Conservation (phyloP, 768 basidiomycete species). For the Mycena olivaceomarginata region DNA sequence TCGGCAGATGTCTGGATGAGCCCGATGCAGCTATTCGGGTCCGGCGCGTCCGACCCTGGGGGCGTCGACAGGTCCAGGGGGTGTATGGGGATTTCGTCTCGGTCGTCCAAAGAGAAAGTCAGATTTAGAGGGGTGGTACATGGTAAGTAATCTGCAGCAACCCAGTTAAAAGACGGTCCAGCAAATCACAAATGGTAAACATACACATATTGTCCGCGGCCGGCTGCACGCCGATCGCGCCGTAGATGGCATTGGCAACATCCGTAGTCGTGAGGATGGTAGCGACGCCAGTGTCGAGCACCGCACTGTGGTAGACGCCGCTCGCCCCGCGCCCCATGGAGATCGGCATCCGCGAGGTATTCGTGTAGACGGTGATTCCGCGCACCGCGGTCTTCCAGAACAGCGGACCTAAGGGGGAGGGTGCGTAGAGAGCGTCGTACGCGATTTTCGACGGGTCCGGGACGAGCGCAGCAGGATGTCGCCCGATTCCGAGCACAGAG, state of each 20-base stretch:
- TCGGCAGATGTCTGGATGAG: conserved; percentile 77
- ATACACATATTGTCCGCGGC: conserved; percentile 79
- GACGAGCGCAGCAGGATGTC: conserved; percentile 74
- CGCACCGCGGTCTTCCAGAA: conserved; percentile 80
- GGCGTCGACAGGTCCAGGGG: conserved; percentile 83
- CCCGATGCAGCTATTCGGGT: conserved; percentile 73
- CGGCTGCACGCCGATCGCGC: conserved; percentile 77
- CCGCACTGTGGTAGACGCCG: conserved; percentile 72
- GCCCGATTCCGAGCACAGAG: conserved; percentile 80
- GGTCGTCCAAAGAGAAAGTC: conserved; percentile 78
- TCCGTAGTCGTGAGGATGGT: conserved; percentile 75
- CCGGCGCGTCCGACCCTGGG: conserved; percentile 63
- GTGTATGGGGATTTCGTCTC: conserved; percentile 76
- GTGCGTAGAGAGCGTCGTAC: conserved; percentile 64
- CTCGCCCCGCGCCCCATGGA: conserved; percentile 51
- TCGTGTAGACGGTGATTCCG: conserved; percentile 75
- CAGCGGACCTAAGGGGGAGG: conserved; percentile 65
- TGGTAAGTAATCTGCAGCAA: conserved; percentile 79
- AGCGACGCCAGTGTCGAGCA: conserved; percentile 85
- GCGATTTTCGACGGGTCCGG: conserved; percentile 69
- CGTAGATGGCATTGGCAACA: conserved; percentile 87
- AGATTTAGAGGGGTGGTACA: conserved; percentile 85
- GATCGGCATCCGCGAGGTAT: conserved; percentile 33
- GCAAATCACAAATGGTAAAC: conserved; percentile 6
- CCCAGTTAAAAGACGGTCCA: conserved; percentile 30